Evolutionary conservation across 495 filamentous ascomycete genomes (phyloP), one percentile per base, ranked within the genome.

Genomic region (Entonaema liquescens): DNA sequence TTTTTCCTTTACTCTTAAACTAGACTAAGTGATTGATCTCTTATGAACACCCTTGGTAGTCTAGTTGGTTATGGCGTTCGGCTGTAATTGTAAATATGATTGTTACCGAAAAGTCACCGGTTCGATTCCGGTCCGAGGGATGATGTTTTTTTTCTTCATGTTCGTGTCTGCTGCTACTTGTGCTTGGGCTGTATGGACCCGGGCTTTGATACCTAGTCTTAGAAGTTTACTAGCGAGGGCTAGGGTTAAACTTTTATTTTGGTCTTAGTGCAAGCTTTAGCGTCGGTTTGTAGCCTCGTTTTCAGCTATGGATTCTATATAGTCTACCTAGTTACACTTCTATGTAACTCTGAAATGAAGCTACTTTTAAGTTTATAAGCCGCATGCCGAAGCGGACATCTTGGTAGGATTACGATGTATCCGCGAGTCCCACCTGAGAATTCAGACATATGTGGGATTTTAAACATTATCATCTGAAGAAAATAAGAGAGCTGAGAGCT

Each of bases 111-210:
- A 71, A 47, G 68, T 67, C 68, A 55, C 68, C 58, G 63, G 68
- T 67, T 71, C 59, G 68, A 71, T 71, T 71, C 68, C 68, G 63
- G 68, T 55, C 68, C 68, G 62, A 67, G 63, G 68, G 63, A 62
- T 50, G 13, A 25, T 62, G 7, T 12, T 54, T 67, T 58, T 63
- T 49, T 60, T 33, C 5, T 6, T 21, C 19, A 21, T 42, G 9
- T 56, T 19, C 13, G 49, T 53, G 49, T 47, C 19, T 23, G 8
- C 23, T 47, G 1, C 40, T 19, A 7, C 17, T 44, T 21, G 40
- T 44, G 40, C 42, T 47, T 47, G 6, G 8, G 42, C 42, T 47
- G 5, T 33, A 33, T 47, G 19, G 42, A 47, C 11, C 19, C 42
- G 17, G 42, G 17, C 7, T 47, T 47, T 47, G 4, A 40, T 17